phyloP scores from a whole-genome alignment of 139 green algal genomes.

The Dunaliella primolecta region DNA sequence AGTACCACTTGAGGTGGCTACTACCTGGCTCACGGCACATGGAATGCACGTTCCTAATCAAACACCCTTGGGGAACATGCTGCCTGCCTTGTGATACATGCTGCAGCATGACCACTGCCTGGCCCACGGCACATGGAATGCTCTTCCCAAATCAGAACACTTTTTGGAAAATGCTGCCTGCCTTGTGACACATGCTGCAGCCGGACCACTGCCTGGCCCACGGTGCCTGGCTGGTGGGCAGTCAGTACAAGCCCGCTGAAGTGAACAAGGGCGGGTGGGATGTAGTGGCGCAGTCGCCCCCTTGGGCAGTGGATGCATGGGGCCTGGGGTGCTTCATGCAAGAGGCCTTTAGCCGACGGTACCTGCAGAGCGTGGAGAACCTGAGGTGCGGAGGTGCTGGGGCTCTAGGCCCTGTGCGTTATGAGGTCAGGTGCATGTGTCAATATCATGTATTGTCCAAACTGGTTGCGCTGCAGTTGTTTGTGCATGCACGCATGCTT shows the following conservation, averaged over 20 bases:
- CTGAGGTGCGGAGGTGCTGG: too few relatives aligned
- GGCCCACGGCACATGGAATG: conserved; percentile 47
- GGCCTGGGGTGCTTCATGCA: conserved; percentile 96
- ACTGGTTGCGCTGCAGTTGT: neutral
- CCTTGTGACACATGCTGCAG: too few relatives aligned
- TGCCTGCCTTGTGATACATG: too few relatives aligned
- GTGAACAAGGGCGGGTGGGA: conserved; percentile 81
- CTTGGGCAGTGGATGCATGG: conserved; percentile 96
- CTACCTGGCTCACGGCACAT: too few relatives aligned
- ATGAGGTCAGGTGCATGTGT: neutral
- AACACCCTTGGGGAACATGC: too few relatives aligned
- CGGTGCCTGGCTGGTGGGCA: conserved; percentile 58
- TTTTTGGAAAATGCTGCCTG: too few relatives aligned
- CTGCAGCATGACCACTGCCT: conserved; percentile 9
- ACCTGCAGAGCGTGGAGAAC: conserved; percentile 41
- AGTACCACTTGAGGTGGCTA: too few relatives aligned
- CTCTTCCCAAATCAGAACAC: too few relatives aligned
- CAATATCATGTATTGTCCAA: neutral
- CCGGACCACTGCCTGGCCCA: conserved; percentile 11
- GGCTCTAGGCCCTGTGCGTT: too few relatives aligned
- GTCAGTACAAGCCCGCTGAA: conserved; percentile 90
- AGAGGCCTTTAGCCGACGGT: conserved; percentile 58
- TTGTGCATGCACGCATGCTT: neutral
- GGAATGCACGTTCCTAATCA: too few relatives aligned
- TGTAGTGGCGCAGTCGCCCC: conserved; percentile 60